Evolutionary conservation across 192 early-diverging fungal genomes (phyloP), one percentile per base, ranked within the genome.

Genomic region (Lobosporangium transversale): DNA sequence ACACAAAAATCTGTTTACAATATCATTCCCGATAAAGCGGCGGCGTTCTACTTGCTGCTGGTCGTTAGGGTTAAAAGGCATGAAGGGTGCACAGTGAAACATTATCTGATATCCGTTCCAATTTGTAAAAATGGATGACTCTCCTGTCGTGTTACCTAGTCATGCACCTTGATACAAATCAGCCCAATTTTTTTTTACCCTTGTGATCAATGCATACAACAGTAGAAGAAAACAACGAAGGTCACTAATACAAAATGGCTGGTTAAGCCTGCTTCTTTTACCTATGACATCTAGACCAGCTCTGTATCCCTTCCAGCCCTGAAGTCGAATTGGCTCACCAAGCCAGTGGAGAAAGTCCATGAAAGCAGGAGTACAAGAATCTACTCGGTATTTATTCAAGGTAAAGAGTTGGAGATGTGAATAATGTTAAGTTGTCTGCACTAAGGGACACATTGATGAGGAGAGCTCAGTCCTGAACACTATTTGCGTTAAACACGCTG

Each of bases 21-120:
- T 89, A 59, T 92, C 91, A 66, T 92, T 92, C 37, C 91, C 91
- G 50, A 92, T 84, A 61, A 90, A 89, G 2, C 89, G 84, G 53
- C 91, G 91, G 29, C 89, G 76, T 58, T 92, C 90, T 1, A 92
- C 60, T 67, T 90, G 87, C 49, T 91, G 90, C 14, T 63, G 62
- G 59, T 91, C 91, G 17, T 81, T 81, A 4, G 81, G 76, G 42
- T 81, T 79, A 70, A 78, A 86, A 0, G 91, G 91, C 42, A 92
- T 64, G 20, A 89, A 68, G 2, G 91, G 86, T 21, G 90, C 81
- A 29, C 90, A 87, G 53, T 92, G 91, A 71, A 87, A 92, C 91
- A 92, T 92, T 62, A 92, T 85, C 65, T 92, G 88, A 76, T 92
- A 92, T 3, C 78, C 84, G 63, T 90, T 83, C 84, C 86, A 92